phyloP scores from a whole-genome alignment of 306 rosid species.

The cucumber (Cucumis sativus) region Cucumber_9930_V3 NC_026660.2:30448001-30448500 shows the following conservation, averaged over 20 bases:
- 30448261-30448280: conserved; percentile 72
- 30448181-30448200: conserved; percentile 85
- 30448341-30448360: conserved; percentile 85
- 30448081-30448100: conserved; percentile 78
- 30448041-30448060: conserved; percentile 89
- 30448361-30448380: conserved; percentile 44
- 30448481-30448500: conserved; percentile 84
- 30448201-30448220: conserved; percentile 95
- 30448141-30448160: conserved; percentile 94
- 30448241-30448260: conserved; percentile 78
- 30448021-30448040: conserved; percentile 81
- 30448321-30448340: conserved; percentile 70
- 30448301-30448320: conserved; percentile 81
- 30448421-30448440: conserved; percentile 95
- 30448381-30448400: conserved; percentile 33
- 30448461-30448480: conserved; percentile 87
- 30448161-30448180: conserved; percentile 89
- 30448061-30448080: conserved; percentile 86
- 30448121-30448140: conserved; percentile 86
- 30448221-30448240: conserved; percentile 91
- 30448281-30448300: conserved; percentile 82
- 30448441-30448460: conserved; percentile 84
- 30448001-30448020: conserved; percentile 98
- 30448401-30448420: conserved; percentile 82
- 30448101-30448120: conserved; percentile 96